Percentiles rank a stretch among this genome's conserved stretches.
Evolutionary conservation across 768 basidiomycete species (phyloP).

Genomic region (Leccinellum albellum): DNA sequence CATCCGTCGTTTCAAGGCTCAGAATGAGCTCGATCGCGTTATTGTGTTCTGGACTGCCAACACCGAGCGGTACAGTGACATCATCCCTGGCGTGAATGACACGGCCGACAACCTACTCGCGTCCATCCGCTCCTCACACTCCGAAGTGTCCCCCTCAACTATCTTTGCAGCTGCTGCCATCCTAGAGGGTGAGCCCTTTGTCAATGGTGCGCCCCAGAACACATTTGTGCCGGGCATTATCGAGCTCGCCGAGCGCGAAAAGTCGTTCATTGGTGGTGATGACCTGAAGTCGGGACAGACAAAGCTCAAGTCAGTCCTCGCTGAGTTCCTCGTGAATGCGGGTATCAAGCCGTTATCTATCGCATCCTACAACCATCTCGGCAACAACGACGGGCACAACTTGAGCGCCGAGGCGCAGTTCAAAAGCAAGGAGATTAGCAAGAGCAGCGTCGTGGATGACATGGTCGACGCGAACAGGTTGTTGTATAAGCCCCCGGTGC

Average conservation of each 20-base stretch:
- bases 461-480: conserved; percentile 92
- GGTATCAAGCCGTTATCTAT: conserved; percentile 98
- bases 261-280: conserved; percentile 95
- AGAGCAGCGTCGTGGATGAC: conserved; percentile 95
- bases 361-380: conserved; percentile 97
- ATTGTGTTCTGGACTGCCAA: conserved; percentile 99
- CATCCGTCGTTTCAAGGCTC: conserved; percentile 87
- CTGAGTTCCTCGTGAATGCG: conserved; percentile 98
- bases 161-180: conserved; percentile 94
- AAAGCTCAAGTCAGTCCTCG: conserved; percentile 93
- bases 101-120: conserved; percentile 83
- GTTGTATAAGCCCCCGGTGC: conserved; percentile 79
- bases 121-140: conserved; percentile 80
- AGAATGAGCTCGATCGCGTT: conserved; percentile 79
- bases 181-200: conserved; percentile 91
- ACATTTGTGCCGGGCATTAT: conserved; percentile 97
- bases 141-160: conserved; percentile 94
- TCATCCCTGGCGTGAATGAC: conserved; percentile 94
- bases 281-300: conserved; percentile 98
- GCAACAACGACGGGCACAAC: conserved; percentile 96
- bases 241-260: conserved; percentile 81
- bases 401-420: conserved; percentile 89
- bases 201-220: conserved; percentile 98
- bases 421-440: conserved; percentile 97
- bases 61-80: conserved; percentile 95